Conservation (phyloP, 140 eudicot species). For the Ambrosia hybrid region DNA sequence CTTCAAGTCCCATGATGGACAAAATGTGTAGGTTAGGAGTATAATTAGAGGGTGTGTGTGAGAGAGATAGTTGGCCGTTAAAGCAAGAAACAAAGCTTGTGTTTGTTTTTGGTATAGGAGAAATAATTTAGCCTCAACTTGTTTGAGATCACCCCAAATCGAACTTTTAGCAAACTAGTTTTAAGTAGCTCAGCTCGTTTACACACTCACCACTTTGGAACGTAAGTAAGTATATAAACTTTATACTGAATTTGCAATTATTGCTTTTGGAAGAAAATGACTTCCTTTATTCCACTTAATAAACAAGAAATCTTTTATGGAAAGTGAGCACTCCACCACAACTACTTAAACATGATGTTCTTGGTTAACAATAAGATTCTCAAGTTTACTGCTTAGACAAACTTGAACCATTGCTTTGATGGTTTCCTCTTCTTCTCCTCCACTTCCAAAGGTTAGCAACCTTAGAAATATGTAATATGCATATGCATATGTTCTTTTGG, state of each 20-base stretch:
- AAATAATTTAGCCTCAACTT: not conserved
- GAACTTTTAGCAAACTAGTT: not conserved
- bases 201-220: not conserved
- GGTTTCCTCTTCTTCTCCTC: conserved; percentile 70
- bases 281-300: conserved; percentile 27
- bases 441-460: conserved; percentile 55
- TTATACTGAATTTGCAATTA: conserved; percentile 9
- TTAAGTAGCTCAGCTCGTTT: not conserved
- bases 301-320: conserved; percentile 23
- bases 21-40: too few relatives aligned
- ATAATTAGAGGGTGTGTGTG: too few relatives aligned
- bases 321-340: conserved; percentile 45
- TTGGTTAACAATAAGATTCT: conserved; percentile 23
- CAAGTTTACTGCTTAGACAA: conserved; percentile 26
- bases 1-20: too few relatives aligned
- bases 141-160: not conserved
- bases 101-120: not conserved
- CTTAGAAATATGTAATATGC: not conserved
- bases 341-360: conserved; percentile 40
- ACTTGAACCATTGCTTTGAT: conserved; percentile 30
- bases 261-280: conserved; percentile 24
- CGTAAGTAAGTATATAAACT: not conserved
- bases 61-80: too few relatives aligned
- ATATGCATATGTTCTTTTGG: not conserved
- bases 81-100: too few relatives aligned